Evolutionary conservation across 192 early-diverging fungal species (phyloP).

Genomic region (Backusella australiensis): DNA sequence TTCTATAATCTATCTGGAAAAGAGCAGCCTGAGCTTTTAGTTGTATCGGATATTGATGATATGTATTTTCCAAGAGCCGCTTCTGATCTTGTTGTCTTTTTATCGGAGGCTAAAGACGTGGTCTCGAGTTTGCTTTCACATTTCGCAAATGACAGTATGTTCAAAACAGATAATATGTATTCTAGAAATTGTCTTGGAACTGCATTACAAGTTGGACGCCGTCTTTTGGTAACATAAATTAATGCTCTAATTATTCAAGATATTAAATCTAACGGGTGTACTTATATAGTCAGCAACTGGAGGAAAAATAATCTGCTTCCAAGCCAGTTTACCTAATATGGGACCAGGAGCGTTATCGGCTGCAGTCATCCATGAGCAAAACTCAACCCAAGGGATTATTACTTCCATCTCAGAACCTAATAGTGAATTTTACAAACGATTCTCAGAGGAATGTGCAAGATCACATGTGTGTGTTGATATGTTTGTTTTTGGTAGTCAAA

Average conservation of each 20-base stretch:
- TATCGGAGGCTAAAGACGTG: slow-evolving; percentile 60
- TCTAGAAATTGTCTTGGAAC: slow-evolving; percentile 57
- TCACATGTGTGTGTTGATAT: slow-evolving; percentile 73
- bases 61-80: slow-evolving; percentile 69
- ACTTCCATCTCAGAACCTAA: slow-evolving; percentile 56
- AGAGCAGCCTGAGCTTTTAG: slow-evolving; percentile 74
- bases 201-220: slow-evolving; percentile 66
- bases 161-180: slow-evolving; percentile 47
- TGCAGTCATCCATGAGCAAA: background rate
- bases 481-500: slow-evolving; percentile 66
- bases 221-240: slow-evolving; percentile 52
- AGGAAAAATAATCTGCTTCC: slow-evolving; percentile 77
- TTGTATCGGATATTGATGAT: slow-evolving; percentile 79
- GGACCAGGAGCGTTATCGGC: slow-evolving; percentile 66
- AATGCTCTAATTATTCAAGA: background rate
- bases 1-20: slow-evolving; percentile 68
- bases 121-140: slow-evolving; percentile 63
- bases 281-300: slow-evolving; percentile 49
- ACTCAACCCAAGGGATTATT: slow-evolving; percentile 44
- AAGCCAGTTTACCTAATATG: slow-evolving; percentile 64
- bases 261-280: background rate
- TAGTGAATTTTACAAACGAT: slow-evolving; percentile 70
- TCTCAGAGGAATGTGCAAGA: slow-evolving; percentile 75
- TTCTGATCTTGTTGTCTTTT: slow-evolving; percentile 70
- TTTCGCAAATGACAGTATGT: slow-evolving; percentile 55